Base-by-base conservation (phyloP, 441 rosid genomes). In the Capsella rubella region DNA sequence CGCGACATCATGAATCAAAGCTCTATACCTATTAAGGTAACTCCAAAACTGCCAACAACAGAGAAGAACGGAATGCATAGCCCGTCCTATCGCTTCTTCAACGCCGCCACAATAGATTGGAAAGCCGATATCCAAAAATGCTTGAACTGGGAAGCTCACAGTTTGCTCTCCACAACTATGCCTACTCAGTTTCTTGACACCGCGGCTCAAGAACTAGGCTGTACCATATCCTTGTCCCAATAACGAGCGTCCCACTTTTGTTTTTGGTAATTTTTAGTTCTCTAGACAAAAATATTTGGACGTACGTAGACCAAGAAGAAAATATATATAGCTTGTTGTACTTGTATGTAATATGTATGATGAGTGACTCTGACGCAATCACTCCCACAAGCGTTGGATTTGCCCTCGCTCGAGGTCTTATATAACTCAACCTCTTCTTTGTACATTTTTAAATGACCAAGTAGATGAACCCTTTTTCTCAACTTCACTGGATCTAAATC, bases 91-190 rank as follows among this genome's bases (percentile, higher is more conserved):
- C 85, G 77, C 80, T 86, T 79, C 81, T 85, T 87, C 42, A 86
- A 83, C 11, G 54, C 83, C 8, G 91, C 74, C 8, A 56, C 85
- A 15, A 82, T 86, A 34, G 87, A 95, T 78, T 95, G 99, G 98
- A 88, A 89, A 79, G 79, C 89, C 9, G 90, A 95, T 47, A 78
- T 91, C 4, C 94, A 90, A 68, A 90, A 90, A 73, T 91, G 97
- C 82, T 67, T 95, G 52, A 87, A 86, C n/a, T 90, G 98, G 98
- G 99, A 95, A 88, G 98, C 96, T 76, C 94, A 84, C 64, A 91
- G 91, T 90, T 86, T 85, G 25, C 82, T 91, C 16, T 84, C 86
- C 4, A 83, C 86, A 7, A 95, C 93, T 55, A 81, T 84, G 91
- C 80, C 91, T 2, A 83, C 87, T 64, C 84, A 90, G 50, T 90